These are phyloP conservation scores for Aspergillus fijiensis DNA, from an alignment of 2,329 filamentous ascomycete genomes.

Conservation along the genomic window DNA sequence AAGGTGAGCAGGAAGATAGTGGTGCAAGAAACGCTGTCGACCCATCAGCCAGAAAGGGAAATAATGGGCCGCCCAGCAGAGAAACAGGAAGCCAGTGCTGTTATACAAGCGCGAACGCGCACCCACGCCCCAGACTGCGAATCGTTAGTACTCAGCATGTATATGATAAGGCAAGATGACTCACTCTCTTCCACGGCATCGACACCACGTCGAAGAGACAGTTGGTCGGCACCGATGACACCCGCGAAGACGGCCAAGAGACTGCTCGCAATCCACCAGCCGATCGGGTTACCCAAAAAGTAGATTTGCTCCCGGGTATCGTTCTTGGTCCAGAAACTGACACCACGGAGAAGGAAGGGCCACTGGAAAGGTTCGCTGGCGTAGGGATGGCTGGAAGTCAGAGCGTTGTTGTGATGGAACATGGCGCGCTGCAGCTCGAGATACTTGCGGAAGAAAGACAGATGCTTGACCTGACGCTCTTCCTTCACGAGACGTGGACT, in stretches of 20 bases:
- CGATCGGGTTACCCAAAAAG: slow-evolving; percentile 93
- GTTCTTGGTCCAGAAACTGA: slow-evolving; percentile 98
- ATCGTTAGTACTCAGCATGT: not conserved
- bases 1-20: slow-evolving; percentile 93
- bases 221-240: slow-evolving; percentile 87
- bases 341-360: slow-evolving; percentile 94
- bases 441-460: slow-evolving; percentile 92
- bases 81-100: slow-evolving; percentile 98
- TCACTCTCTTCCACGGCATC: slow-evolving; percentile 91
- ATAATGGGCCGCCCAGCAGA: slow-evolving; percentile 96
- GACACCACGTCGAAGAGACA: slow-evolving; percentile 87
- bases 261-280: slow-evolving; percentile 95
- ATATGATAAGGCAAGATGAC: slow-evolving; percentile 41
- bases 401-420: slow-evolving; percentile 99
- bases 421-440: slow-evolving; percentile 95
- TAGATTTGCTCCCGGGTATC: slow-evolving; percentile 96
- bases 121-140: slow-evolving; percentile 56
- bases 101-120: slow-evolving; percentile 95
- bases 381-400: slow-evolving; percentile 96
- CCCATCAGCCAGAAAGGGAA: slow-evolving; percentile 98
- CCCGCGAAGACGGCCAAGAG: slow-evolving; percentile 90
- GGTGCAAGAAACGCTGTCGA: slow-evolving; percentile 94
- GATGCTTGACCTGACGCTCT: slow-evolving; percentile 72
- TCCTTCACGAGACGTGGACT: slow-evolving; percentile 73
- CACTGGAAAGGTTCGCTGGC: slow-evolving; percentile 92